These are phyloP conservation scores for Fusarium torreyae DNA, from an alignment of 2,329 filamentous ascomycete species.

Conservation along the genomic window DNA sequence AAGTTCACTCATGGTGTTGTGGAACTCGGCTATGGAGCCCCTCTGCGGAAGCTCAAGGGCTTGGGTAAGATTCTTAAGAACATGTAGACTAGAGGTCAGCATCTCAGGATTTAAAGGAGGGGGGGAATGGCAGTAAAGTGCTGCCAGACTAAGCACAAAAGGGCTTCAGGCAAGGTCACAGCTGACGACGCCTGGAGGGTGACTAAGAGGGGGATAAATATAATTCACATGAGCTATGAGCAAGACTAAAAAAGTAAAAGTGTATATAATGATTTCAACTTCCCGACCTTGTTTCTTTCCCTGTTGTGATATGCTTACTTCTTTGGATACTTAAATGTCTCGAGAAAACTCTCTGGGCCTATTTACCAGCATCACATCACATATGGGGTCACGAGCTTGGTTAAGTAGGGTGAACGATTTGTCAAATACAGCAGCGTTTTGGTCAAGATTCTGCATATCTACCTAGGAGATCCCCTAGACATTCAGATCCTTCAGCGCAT, in stretches of 20 bases:
- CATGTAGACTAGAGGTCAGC: conserved; percentile 48
- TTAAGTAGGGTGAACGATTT: not conserved
- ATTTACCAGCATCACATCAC: not conserved
- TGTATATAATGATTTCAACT: conserved; percentile 2
- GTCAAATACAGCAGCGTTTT: not conserved
- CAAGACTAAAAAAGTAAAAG: conserved; percentile 1
- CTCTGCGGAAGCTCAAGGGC: conserved; percentile 57
- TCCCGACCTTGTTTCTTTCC: not conserved
- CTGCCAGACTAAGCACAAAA: not conserved
- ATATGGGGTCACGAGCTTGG: not conserved
- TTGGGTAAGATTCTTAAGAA: conserved; percentile 62
- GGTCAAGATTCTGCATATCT: conserved; percentile 21
- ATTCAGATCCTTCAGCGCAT: conserved; percentile 11
- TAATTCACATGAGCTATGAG: conserved; percentile 18
- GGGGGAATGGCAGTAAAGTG: not conserved
- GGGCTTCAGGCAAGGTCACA: not conserved
- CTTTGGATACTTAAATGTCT: no score
- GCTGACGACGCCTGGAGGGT: not conserved
- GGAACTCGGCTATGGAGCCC: conserved; percentile 70
- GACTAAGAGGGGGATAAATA: not conserved
- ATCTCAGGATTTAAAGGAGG: not conserved
- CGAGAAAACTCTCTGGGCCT: not conserved
- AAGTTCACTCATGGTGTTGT: conserved; percentile 74
- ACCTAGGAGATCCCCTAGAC: conserved; percentile 21
- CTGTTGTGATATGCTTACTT: not conserved